Conservation (phyloP, 352 stramenopile genomes). For the Globisporangium cylindrosporum region DNA sequence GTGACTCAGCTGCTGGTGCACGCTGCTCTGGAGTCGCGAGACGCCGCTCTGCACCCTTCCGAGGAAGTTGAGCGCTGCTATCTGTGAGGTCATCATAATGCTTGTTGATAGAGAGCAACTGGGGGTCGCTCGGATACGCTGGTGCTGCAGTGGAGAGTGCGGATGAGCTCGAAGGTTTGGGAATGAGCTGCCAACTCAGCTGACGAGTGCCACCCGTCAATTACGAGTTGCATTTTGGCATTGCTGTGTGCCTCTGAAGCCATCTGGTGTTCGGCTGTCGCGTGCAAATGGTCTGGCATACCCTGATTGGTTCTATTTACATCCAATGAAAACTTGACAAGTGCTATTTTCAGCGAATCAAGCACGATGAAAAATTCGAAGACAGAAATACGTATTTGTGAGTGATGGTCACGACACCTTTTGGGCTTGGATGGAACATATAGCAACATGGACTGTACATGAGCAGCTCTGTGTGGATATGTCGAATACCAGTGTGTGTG, state of each 20-base stretch:
- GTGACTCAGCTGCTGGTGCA: constrained; percentile 36
- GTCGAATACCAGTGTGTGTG: not conserved
- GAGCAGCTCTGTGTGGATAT: too few species aligned
- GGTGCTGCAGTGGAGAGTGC: not conserved
- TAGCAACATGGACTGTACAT: too few species aligned
- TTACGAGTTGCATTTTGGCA: not conserved
- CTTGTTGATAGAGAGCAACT: not conserved
- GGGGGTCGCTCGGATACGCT: not conserved
- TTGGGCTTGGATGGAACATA: too few species aligned
- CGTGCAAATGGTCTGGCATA: not conserved
- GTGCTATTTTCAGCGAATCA: not conserved
- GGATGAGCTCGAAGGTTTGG: constrained; percentile 1
- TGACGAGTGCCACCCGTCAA: not conserved
- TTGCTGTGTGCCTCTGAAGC: not conserved
- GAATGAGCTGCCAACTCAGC: not conserved
- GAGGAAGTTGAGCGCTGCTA: constrained; percentile 25
- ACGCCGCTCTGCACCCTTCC: constrained; percentile 33
- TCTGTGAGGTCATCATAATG: constrained; percentile 13
- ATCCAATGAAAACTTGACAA: not conserved
- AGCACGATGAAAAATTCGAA: not conserved
- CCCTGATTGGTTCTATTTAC: not conserved
- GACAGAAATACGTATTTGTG: not conserved
- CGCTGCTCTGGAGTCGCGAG: constrained; percentile 29
- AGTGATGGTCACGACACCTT: not conserved
- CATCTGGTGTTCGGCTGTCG: not conserved